Evolutionary conservation across 2,329 filamentous ascomycete species (phyloP).

Genomic region (Ilyonectria robusta): DNA sequence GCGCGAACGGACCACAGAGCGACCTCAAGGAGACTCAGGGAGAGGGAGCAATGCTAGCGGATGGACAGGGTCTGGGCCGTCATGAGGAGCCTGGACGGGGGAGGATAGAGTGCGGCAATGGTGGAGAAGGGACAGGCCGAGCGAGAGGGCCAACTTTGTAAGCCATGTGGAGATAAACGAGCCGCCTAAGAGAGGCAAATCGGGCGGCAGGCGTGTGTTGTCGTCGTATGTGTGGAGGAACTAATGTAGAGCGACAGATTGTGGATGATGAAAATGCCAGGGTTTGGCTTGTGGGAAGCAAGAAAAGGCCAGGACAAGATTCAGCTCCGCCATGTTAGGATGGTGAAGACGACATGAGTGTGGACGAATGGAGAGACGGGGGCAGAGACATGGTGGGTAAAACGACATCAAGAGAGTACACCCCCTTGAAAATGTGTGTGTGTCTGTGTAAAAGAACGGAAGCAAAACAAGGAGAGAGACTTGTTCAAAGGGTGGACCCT

Average conservation of each 20-base stretch:
- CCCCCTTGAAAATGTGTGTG: conserved; percentile 28
- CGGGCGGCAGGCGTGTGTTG: conserved; percentile 35
- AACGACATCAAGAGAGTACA: conserved; percentile 43
- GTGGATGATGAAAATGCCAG: conserved; percentile 40
- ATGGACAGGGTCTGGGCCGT: conserved; percentile 27
- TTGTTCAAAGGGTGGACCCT: conserved; percentile 11
- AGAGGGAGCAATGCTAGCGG: conserved; percentile 27
- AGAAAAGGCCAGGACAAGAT: conserved; percentile 27
- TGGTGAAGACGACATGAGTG: conserved; percentile 16
- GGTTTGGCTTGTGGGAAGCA: conserved; percentile 30
- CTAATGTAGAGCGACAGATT: conserved; percentile 36
- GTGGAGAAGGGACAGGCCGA: neutral
- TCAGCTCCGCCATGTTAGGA: conserved; percentile 23
- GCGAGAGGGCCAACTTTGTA: conserved; percentile 17
- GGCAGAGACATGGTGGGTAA: conserved; percentile 49
- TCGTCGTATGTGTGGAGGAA: conserved; percentile 36
- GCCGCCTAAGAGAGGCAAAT: conserved; percentile 33
- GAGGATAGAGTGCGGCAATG: neutral
- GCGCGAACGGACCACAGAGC: conserved; percentile 1
- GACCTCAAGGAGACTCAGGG: neutral
- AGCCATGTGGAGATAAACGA: conserved; percentile 38
- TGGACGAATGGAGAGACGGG: conserved; percentile 39
- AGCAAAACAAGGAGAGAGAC: conserved; percentile 2
- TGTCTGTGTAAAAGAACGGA: conserved; percentile 13
- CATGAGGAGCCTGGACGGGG: conserved; percentile 21